Evolutionary conservation across 805 yeast genomes (phyloP), one percentile per base, ranked within the genome.

Genomic region (Sungouiella thailandica): DNA sequence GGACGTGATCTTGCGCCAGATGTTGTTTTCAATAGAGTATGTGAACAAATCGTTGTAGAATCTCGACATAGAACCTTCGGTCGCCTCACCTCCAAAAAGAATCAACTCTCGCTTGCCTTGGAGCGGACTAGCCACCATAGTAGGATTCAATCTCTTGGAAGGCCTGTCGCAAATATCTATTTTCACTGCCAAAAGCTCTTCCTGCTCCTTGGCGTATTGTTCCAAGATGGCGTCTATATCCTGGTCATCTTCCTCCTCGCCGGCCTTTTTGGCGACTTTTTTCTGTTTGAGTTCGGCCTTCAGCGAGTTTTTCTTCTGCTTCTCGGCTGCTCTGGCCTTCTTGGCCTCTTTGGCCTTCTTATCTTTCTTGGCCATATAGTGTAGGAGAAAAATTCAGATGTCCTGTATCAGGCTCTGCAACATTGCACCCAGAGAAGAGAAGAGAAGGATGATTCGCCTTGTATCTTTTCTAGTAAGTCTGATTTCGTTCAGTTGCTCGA

Each of bases 331-430:
- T 30, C 95, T 76, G 15, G 93, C 94, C 72, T 87, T 88, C 60
- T 87, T 87, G 48, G 95, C 86, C 30, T 85, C 96, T 58, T 87
- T 88, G 46, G 85, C 80, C 58, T 87, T 85, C 62, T 86, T 87
- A 41, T 71, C 80, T 50, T 77, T 84, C 65, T 89, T 90, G 11
- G 90, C 97, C 97, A 89, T 89, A 28, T 23, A 18, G 29, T 22
- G 12, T 18, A 29, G 32, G 17, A 9, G 22, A 19, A 19, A 19
- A 19, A 19, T 19, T 19, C 8, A 7, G 22, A 19, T 7, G 22
- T 19, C 22, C 22, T 19, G 22, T 19, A 19, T 9, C 22, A 19
- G 9, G 7, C 8, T 9, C 8, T 19, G 22, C 22, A 19, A 19
- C 22, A 19, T 19, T 19, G 22, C 22, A 19, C 22, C 22, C 22